These are phyloP conservation scores for Paramecium biaurelia DNA, from an alignment of 73 alveolate genomes.

Conservation along the genomic window DNA sequence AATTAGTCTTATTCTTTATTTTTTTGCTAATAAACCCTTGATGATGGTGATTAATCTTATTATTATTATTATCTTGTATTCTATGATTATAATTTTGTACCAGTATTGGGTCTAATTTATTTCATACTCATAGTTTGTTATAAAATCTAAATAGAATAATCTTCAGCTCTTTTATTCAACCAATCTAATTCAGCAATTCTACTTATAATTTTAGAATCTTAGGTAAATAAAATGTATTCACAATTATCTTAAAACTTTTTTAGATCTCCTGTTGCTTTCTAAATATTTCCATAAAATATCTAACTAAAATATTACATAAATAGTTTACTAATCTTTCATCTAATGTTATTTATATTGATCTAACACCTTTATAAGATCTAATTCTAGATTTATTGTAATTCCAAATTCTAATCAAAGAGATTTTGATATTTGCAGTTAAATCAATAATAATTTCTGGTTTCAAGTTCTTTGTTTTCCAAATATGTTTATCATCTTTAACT, in stretches of 20 bases:
- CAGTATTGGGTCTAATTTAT: conserved; percentile 67
- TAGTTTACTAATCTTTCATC: conserved; percentile 59
- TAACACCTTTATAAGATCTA: conserved; percentile 86
- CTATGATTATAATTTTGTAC: neutral
- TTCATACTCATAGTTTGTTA: neutral
- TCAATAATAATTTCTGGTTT: conserved; percentile 77
- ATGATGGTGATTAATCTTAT: conserved; percentile 56
- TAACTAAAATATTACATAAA: neutral
- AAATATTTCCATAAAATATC: conserved; percentile 80
- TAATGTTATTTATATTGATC: conserved; percentile 62
- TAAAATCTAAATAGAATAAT: neutral
- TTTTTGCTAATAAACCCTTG: neutral
- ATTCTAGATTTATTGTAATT: conserved; percentile 86
- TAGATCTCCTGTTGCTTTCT: conserved; percentile 83
- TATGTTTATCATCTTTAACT: conserved; percentile 84
- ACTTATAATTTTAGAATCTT: conserved; percentile 66
- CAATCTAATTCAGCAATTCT: conserved; percentile 81
- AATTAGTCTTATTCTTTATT: neutral
- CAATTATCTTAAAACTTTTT: conserved; percentile 61
- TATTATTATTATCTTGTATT: neutral
- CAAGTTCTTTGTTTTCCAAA: conserved; percentile 85
- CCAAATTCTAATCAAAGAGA: conserved; percentile 87
- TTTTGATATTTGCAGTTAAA: conserved; percentile 37
- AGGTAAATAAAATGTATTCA: conserved; percentile 83
- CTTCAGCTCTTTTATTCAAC: conserved; percentile 68